Evolutionary conservation across 331 rosid species (phyloP).

Genomic region (Phaseolus coccineus): DNA sequence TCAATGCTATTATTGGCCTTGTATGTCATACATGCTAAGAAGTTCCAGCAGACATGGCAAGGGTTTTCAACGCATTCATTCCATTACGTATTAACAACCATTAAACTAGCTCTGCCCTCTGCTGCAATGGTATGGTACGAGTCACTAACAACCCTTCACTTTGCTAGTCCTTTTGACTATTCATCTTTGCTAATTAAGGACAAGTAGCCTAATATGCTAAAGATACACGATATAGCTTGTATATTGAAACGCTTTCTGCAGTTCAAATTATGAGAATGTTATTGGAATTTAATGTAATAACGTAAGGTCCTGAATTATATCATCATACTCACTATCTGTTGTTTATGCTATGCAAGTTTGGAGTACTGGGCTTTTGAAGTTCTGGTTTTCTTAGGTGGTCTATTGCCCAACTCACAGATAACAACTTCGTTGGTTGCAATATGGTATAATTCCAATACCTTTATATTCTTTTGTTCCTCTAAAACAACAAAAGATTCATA

Average conservation of each 20-base stretch:
- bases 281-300: slow-evolving; percentile 5
- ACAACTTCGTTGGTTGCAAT: slow-evolving; percentile 88
- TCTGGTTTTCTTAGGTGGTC: slow-evolving; percentile 81
- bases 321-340: slow-evolving; percentile 17
- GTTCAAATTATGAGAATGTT: background rate
- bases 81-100: slow-evolving; percentile 43
- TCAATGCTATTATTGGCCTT: slow-evolving; percentile 53
- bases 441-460: slow-evolving; percentile 59
- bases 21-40: slow-evolving; percentile 52
- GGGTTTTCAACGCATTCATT: slow-evolving; percentile 73
- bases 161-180: background rate
- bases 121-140: slow-evolving; percentile 89
- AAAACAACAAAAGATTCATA: background rate
- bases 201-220: background rate
- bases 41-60: slow-evolving; percentile 68
- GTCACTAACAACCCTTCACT: slow-evolving; percentile 11
- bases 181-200: background rate
- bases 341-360: slow-evolving; percentile 59
- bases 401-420: slow-evolving; percentile 67
- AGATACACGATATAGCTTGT: background rate
- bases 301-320: background rate
- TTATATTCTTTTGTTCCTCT: background rate
- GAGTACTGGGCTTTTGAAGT: slow-evolving; percentile 95
- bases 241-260: background rate
- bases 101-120: slow-evolving; percentile 81